Evolutionary conservation across 2,329 filamentous ascomycete species (phyloP).

Genomic region (Nemania sp.): DNA sequence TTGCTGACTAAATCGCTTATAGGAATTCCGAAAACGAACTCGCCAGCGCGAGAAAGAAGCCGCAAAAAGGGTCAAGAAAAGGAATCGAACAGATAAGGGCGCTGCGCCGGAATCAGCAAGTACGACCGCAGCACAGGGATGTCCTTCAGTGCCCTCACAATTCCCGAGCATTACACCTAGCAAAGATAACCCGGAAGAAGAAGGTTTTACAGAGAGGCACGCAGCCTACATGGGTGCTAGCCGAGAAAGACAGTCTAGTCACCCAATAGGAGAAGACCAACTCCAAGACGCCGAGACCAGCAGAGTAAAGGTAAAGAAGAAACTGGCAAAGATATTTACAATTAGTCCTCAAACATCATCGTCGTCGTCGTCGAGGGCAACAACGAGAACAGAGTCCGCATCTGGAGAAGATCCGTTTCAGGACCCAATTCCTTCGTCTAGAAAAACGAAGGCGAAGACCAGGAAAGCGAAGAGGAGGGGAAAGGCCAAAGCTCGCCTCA

Average conservation of each 20-base stretch:
- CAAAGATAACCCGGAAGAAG: neutral
- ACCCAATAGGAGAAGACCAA: neutral
- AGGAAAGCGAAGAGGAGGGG: constrained; percentile 7
- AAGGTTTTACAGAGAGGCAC: neutral
- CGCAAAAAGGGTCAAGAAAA: constrained; percentile 12
- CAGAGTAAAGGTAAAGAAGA: constrained; percentile 14
- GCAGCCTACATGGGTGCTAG: neutral
- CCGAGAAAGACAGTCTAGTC: neutral
- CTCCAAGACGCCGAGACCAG: neutral
- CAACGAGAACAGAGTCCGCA: neutral
- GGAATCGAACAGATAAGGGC: neutral
- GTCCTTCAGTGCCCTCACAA: neutral
- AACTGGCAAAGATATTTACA: constrained; percentile 2
- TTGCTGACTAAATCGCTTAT: neutral
- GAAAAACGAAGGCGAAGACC: neutral
- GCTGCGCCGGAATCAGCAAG: neutral
- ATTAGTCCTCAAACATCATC: neutral
- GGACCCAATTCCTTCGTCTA: constrained; percentile 17
- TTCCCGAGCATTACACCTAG: neutral
- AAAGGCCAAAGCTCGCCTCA: neutral
- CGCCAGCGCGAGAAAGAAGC: constrained; percentile 11
- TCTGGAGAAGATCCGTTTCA: constrained; percentile 16
- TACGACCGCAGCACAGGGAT: neutral
- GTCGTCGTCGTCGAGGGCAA: neutral
- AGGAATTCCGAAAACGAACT: constrained; percentile 33